Percentiles rank a stretch among this genome's conserved stretches.
Evolutionary conservation across 768 basidiomycete genomes (phyloP).

Genomic region (Tricholoma sp.): DNA sequence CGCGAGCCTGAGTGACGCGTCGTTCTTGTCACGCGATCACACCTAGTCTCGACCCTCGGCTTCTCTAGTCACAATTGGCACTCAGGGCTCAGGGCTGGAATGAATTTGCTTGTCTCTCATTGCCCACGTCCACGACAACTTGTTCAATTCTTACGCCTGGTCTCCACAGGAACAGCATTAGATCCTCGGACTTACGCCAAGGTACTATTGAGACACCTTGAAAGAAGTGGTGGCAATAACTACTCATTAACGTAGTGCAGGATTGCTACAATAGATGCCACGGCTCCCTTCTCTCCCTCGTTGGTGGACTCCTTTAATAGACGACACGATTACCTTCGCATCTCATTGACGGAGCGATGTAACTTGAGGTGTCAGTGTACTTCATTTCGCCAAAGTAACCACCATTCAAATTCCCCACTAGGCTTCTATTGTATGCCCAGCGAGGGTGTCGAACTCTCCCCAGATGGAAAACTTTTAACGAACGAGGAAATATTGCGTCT

Average conservation of each 20-base stretch:
- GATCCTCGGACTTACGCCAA: conserved; percentile 17
- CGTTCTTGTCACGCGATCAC: conserved; percentile 29
- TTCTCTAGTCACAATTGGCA: no score
- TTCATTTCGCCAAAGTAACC: neutral
- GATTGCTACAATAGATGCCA: conserved; percentile 50
- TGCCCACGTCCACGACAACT: neutral
- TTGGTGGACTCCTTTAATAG: conserved; percentile 65
- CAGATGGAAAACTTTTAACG: conserved; percentile 60
- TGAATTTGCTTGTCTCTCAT: neutral
- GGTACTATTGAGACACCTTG: neutral
- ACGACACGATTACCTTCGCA: conserved; percentile 81
- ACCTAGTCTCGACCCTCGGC: neutral
- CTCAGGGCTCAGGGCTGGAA: neutral
- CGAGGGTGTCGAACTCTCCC: conserved; percentile 73
- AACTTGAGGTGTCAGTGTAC: conserved; percentile 68
- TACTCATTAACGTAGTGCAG: conserved; percentile 36
- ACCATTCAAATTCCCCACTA: conserved; percentile 24
- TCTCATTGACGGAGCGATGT: conserved; percentile 81
- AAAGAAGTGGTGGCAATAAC: neutral
- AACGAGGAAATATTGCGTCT: conserved; percentile 73
- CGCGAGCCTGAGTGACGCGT: conserved; percentile 43
- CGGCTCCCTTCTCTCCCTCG: conserved; percentile 41
- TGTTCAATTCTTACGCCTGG: neutral
- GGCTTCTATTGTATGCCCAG: conserved; percentile 92
- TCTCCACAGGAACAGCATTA: neutral